Evolutionary conservation across 306 rosid genomes (phyloP), one percentile per base, ranked within the genome.

Genomic region (Myrica gale): DNA sequence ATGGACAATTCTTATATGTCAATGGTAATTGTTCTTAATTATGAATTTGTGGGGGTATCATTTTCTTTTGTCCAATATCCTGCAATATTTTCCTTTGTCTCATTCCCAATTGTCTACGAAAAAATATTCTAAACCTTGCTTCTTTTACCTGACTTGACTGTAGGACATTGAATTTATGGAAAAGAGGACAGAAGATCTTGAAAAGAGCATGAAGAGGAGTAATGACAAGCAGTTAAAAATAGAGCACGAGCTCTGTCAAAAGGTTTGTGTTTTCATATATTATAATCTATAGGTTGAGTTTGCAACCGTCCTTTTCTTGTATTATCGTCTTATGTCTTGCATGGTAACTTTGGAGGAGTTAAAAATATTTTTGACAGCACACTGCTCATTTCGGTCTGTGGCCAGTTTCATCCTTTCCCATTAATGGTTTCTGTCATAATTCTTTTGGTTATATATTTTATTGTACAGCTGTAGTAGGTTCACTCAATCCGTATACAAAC

Each of bases 121-220:
- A 20, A 10, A 42, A 45, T 57, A 9, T 62, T 80, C 75, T 72
- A 69, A 71, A 68, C 54, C 69, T 62, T 76, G 13, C 70, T 74
- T 63, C 43, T 45, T 69, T 58, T 80, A 56, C 69, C 16, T 61
- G 21, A 37, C 51, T 66, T 9, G 57, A 72, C 71, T 76, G 10
- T 63, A 95, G 99, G 99, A 95, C 78, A 47, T 92, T 85, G 99
- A 95, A 82, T 95, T 92, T 82, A 83, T 95, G 74, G 93, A 95
- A 61, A 90, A 77, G 73, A 89, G 89, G 82, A 76, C 86, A 61
- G 99, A 95, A 81, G 99, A 95, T 85, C 17, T 92, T 63, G 99
- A 92, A 73, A 95, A 95, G 87, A 92, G 97, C 91, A 90, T 95
- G 99, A 95, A 92, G 90, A 89, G 99, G 86, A 95, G 99, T 91